Base-by-base conservation (phyloP, 179 eudicot species). In the Gypsophila paniculata region DNA sequence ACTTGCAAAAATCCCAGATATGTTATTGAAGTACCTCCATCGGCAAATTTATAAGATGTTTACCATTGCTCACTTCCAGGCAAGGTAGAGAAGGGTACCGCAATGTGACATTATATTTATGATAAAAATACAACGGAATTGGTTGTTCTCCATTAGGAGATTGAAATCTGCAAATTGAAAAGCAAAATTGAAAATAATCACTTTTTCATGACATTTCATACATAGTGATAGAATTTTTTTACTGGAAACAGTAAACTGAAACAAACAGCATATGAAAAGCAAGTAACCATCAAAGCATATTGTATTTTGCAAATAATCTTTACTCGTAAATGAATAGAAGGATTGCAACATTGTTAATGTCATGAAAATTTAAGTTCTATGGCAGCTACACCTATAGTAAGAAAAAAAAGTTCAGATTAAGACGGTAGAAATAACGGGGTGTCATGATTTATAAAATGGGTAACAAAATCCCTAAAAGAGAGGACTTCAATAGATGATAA, bases 41-140 rank as follows among this genome's bases (percentile, higher is more conserved):
- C 12, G 76, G 76, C 57, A 74, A 66, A 57, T 64, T 39, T 65
- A 57, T 26, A 22, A 25, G 65, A 65, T 11, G 21, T 66, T 57
- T 74, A 57, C 21, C 13, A 23, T 21, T 54, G 51, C 71, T 52
- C 18, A 74, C 71, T 66, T 65, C 44, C 51, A 74, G 19, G 69
- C 76, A 74, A 65, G 76, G 76, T 57, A 74, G 71, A 55, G 42
- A 46, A 23, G 74, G 57, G 44, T 55, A 55, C 14, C 9, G 25
- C 11, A 74, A 65, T 34, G 29, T 53, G 7, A 12, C 22, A 11
- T 38, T 42, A 54, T 74, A 42, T 58, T 65, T 65, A 9, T 54
- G 23, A 19, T 38, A 5, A 38, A 73, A 74, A 39, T 65, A 74
- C 42, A 55, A 22, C 55, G 65, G 51, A 53, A 74, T 58, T 6